Conservation (phyloP, 495 filamentous ascomycete species). For the Aspergillus cavernicola region DNA sequence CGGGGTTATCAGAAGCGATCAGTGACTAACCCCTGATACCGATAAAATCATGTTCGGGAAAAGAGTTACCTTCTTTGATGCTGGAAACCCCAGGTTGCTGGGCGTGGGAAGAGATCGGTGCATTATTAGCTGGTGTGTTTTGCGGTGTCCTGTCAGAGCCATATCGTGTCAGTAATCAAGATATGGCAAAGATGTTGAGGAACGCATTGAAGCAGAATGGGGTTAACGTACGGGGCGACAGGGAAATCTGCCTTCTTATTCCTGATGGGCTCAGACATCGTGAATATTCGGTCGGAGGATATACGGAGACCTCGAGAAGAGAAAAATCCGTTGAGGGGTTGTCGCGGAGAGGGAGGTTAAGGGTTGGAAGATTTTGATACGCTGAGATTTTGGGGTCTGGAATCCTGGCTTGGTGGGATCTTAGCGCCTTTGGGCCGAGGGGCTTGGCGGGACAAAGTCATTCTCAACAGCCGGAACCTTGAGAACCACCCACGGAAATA, state of each 20-base stretch:
- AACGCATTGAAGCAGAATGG: constrained; percentile 3
- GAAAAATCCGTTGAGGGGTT: constrained; percentile 21
- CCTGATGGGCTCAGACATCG: constrained; percentile 87
- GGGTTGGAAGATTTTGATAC: constrained; percentile 39
- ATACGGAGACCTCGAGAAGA: constrained; percentile 5
- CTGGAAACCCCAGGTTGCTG: constrained; percentile 91
- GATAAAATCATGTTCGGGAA: constrained; percentile 17
- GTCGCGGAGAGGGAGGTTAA: constrained; percentile 24
- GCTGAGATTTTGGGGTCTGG: constrained; percentile 40
- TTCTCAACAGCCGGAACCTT: too few species aligned
- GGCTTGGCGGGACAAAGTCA: constrained; percentile 43
- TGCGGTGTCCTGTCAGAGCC: constrained; percentile 72
- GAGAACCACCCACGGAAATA: constrained; percentile 30
- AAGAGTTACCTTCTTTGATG: constrained; percentile 87
- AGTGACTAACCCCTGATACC: too few species aligned
- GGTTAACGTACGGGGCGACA: constrained; percentile 71
- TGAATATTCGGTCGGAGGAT: constrained; percentile 21
- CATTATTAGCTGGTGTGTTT: constrained; percentile 90
- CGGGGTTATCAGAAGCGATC: background rate
- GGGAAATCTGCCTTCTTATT: constrained; percentile 82
- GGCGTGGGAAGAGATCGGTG: constrained; percentile 95
- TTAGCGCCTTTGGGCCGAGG: constrained; percentile 48
- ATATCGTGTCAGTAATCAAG: constrained; percentile 24
- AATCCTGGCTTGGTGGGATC: constrained; percentile 46
- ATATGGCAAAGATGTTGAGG: background rate